phyloP scores from a whole-genome alignment of 345 rosid species.

The Gossypium thurberi region DNA sequence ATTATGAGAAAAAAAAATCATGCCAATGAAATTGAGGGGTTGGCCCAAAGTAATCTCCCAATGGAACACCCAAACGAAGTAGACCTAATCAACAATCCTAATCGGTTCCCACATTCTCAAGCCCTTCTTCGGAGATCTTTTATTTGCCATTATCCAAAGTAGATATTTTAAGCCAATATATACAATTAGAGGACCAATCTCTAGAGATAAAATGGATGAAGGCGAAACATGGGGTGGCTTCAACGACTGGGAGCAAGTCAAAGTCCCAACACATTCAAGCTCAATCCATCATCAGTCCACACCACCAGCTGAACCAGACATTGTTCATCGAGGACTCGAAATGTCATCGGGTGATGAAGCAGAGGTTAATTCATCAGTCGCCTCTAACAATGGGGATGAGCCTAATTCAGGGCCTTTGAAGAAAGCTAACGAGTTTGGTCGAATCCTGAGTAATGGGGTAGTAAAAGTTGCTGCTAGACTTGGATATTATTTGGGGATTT shows the following conservation, averaged over 20 bases:
- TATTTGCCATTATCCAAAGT: neutral
- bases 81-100: too few relatives aligned
- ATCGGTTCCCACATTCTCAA: too few relatives aligned
- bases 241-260: slow-evolving; percentile 39
- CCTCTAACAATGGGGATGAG: neutral
- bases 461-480: slow-evolving; percentile 22
- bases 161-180: neutral
- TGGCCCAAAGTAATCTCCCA: neutral
- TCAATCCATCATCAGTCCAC: neutral
- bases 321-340: slow-evolving; percentile 27
- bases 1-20: too few relatives aligned
- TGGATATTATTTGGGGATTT: slow-evolving; percentile 19
- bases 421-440: slow-evolving; percentile 3
- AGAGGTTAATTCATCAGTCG: slow-evolving; percentile 6
- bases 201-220: slow-evolving; percentile 16
- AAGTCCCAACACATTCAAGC: slow-evolving; percentile 10
- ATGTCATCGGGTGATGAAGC: neutral
- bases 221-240: slow-evolving; percentile 16
- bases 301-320: neutral
- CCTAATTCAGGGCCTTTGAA: neutral
- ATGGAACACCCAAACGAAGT: neutral
- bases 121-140: neutral
- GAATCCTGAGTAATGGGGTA: slow-evolving; percentile 18
- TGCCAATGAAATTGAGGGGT: too few relatives aligned
- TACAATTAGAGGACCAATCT: neutral